Evolutionary conservation across 768 basidiomycete genomes (phyloP).

Genomic region (Lactifluus rugatus): DNA sequence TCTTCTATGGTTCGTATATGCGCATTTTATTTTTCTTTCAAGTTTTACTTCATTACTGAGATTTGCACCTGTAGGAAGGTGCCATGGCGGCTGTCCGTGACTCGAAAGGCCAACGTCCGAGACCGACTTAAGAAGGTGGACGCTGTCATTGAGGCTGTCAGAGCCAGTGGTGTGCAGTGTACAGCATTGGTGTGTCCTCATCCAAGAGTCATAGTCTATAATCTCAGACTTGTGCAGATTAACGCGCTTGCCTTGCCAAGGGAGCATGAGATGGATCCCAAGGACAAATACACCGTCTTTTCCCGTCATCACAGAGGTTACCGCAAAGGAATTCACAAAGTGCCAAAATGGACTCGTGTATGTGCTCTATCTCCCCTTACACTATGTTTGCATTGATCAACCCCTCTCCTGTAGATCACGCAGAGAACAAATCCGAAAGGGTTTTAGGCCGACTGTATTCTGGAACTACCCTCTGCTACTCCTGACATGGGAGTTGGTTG

Average conservation of each 20-base stretch:
- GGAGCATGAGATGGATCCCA: conserved; percentile 84
- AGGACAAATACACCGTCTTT: conserved; percentile 95
- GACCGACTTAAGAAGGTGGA: conserved; percentile 88
- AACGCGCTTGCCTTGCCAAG: conserved; percentile 78
- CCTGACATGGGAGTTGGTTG: not conserved
- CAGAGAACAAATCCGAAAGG: conserved; percentile 83
- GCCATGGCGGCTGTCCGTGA: conserved; percentile 86
- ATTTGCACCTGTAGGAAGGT: conserved; percentile 59
- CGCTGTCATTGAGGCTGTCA: conserved; percentile 81
- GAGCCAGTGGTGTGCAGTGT: conserved; percentile 72
- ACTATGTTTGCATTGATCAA: not conserved
- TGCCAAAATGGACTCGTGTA: conserved; percentile 95
- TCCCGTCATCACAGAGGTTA: conserved; percentile 60
- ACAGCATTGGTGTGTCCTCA: conserved; percentile 53
- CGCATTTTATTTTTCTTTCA: too few relatives aligned
- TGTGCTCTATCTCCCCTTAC: conserved; percentile 22
- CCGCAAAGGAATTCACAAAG: conserved; percentile 91
- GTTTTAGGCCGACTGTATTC: conserved; percentile 40
- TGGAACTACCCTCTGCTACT: not conserved
- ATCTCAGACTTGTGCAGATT: conserved; percentile 28
- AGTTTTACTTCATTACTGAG: not conserved
- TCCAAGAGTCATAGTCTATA: not conserved
- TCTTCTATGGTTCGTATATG: conserved; percentile 64
- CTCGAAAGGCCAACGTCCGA: conserved; percentile 88
- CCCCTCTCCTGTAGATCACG: conserved; percentile 49